These are phyloP conservation scores for Neoarthrinium moseri DNA, from an alignment of 2,329 filamentous ascomycete species.

Conservation along the genomic window DNA sequence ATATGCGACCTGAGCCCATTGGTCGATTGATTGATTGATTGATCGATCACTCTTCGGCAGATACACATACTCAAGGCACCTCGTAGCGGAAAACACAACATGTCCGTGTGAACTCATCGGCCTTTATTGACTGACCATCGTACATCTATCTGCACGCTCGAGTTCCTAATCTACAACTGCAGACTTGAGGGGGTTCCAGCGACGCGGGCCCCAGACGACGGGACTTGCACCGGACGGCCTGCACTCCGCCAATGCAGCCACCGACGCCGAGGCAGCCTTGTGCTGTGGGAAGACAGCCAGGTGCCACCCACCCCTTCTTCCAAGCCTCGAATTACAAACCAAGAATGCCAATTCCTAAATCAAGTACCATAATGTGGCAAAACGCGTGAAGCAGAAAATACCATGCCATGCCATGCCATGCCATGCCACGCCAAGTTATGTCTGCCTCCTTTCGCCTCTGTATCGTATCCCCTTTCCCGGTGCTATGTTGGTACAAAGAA, in stretches of 20 bases:
- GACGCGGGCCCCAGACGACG: not conserved
- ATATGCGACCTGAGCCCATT: too few relatives aligned
- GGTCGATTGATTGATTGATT: too few relatives aligned
- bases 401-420: constrained; percentile 4
- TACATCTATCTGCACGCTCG: constrained; percentile 1
- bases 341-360: not conserved
- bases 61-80: too few relatives aligned
- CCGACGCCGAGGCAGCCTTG: constrained; percentile 10
- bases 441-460: constrained; percentile 8
- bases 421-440: constrained; percentile 2
- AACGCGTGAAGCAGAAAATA: not conserved
- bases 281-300: constrained; percentile 12
- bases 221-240: constrained; percentile 19
- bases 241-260: too few relatives aligned
- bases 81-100: not conserved
- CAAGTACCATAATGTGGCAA: not conserved
- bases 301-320: constrained; percentile 6
- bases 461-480: constrained; percentile 5
- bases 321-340: not conserved
- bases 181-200: not conserved
- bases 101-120: not conserved
- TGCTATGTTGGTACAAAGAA: constrained; percentile 9
- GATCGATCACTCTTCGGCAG: not conserved
- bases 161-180: constrained; percentile 4
- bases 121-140: not conserved